Conservation (phyloP, 2,329 filamentous ascomycete species). For the Talaromyces sp. region DNA sequence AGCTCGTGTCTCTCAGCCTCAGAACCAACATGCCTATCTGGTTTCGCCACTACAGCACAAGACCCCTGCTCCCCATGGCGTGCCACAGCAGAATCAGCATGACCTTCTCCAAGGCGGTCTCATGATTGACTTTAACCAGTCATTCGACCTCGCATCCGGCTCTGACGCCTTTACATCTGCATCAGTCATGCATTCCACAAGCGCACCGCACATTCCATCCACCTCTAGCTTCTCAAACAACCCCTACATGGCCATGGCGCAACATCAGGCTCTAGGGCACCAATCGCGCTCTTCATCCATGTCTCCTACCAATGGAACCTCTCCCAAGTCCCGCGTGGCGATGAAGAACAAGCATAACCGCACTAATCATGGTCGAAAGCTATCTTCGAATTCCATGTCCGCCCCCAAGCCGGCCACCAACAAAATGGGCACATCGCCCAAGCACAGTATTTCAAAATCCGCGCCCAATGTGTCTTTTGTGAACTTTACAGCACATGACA, state of each 20-base stretch:
- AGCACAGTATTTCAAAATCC: conserved; percentile 14
- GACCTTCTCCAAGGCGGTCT: conserved; percentile 35
- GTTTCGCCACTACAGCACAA: conserved; percentile 32
- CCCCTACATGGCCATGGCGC: conserved; percentile 17
- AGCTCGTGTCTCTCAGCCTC: conserved; percentile 29
- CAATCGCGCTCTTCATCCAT: conserved; percentile 33
- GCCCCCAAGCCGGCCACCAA: conserved; percentile 27
- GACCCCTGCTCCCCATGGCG: conserved; percentile 17
- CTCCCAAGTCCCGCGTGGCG: conserved; percentile 23
- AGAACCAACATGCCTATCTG: conserved; percentile 31
- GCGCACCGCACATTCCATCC: conserved; percentile 11
- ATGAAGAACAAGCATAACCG: conserved; percentile 29
- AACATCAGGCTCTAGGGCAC: conserved; percentile 13
- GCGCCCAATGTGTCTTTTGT: conserved; percentile 64
- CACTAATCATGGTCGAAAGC: conserved; percentile 32
- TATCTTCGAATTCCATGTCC: conserved; percentile 31
- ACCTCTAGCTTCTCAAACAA: conserved; percentile 7
- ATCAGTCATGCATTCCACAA: conserved; percentile 18
- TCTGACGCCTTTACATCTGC: conserved; percentile 22
- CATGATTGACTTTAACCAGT: conserved; percentile 34
- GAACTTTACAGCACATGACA: conserved; percentile 83
- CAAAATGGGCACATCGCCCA: conserved; percentile 24
- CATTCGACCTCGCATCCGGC: conserved; percentile 27
- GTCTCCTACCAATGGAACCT: conserved; percentile 28
- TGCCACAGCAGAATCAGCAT: conserved; percentile 24